Evolutionary conservation across 257 asterid species (phyloP), one percentile per base, ranked within the genome.

Genomic region (Solanum sparsipilum): DNA sequence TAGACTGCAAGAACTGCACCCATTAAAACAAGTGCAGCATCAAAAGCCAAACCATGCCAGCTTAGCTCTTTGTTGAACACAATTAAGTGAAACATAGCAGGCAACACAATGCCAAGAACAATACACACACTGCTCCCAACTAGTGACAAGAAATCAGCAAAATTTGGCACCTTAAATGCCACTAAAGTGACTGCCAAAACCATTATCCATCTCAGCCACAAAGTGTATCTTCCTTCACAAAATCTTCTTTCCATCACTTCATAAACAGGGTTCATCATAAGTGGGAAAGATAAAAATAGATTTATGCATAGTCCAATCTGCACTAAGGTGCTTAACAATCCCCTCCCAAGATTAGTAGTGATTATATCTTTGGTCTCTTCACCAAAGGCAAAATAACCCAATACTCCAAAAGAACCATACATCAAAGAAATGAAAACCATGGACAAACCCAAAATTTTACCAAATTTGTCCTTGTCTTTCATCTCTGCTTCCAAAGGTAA

Each of bases 401-500:
- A 36, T 25, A 65, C 25, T 4, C 79, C 87, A 84, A 60, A 84
- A 31, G 56, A 65, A 35, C 79, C 79, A 84, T 84, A 84, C 78
- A 63, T 65, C n/a, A 84, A 39, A 65, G 87, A 63, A 84, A 84
- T 84, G 58, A 84, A 27, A 68, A 75, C 78, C 87, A 84, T 35
- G 8, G 58, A 84, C 58, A 65, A 84, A 5, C 76, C 79, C 87
- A 84, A 65, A 20, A 84, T 68, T 25, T 58, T 84, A 38, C 87
- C 87, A 63, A 84, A 84, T 84, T 84, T 84, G 9, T n/a, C 63
- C 78, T 65, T 84, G 11, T 84, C 87, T 68, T 41, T 84, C 79
- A 84, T 65, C 78, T 84, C 87, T 35, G 87, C 35, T 84, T 84
- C 87, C 29, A 84, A 63, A 34, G 87, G 87, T 68, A 84, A 63